Percentiles rank a stretch among this genome's conserved stretches.
These are phyloP conservation scores for Psophocarpus tetragonolobus DNA, from an alignment of 306 rosid genomes.

Conservation along the genomic window DNA sequence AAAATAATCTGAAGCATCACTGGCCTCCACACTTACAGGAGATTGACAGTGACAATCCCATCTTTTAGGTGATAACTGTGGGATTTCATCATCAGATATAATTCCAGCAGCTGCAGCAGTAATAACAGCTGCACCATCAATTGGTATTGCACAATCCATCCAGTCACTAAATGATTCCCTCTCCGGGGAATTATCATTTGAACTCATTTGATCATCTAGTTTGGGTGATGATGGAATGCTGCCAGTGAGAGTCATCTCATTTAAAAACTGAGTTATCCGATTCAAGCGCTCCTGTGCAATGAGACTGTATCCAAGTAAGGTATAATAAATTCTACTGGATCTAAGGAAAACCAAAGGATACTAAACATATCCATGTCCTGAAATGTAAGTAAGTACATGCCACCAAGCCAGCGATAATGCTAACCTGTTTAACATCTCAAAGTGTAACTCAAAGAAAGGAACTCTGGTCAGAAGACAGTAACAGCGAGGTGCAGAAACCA, in stretches of 20 bases:
- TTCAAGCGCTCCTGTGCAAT: slow-evolving; percentile 95
- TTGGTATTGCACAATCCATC: slow-evolving; percentile 85
- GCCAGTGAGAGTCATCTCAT: slow-evolving; percentile 56
- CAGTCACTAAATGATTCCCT: slow-evolving; percentile 55
- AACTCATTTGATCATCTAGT: slow-evolving; percentile 52
- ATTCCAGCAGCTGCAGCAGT: slow-evolving; percentile 89
- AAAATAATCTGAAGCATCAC: slow-evolving; percentile 67
- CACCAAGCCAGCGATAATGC: slow-evolving; percentile 20
- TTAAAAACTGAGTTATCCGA: slow-evolving; percentile 77
- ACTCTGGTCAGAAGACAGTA: slow-evolving; percentile 84
- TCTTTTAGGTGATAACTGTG: slow-evolving; percentile 47
- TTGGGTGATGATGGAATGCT: slow-evolving; percentile 50
- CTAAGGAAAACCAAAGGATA: background rate
- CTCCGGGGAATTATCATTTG: slow-evolving; percentile 47
- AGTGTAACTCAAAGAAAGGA: slow-evolving; percentile 94
- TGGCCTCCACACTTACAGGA: slow-evolving; percentile 60
- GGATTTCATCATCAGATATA: slow-evolving; percentile 59
- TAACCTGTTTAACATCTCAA: slow-evolving; percentile 92
- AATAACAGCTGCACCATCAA: slow-evolving; percentile 63
- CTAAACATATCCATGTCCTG: background rate
- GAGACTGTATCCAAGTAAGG: slow-evolving; percentile 79
- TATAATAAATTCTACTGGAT: slow-evolving; percentile 33
- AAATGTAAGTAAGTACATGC: background rate
- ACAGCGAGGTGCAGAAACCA: slow-evolving; percentile 98
- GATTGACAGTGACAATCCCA: slow-evolving; percentile 62